These are phyloP conservation scores for Lactarius akahatsu DNA, from an alignment of 768 basidiomycete genomes.

Conservation along the genomic window DNA sequence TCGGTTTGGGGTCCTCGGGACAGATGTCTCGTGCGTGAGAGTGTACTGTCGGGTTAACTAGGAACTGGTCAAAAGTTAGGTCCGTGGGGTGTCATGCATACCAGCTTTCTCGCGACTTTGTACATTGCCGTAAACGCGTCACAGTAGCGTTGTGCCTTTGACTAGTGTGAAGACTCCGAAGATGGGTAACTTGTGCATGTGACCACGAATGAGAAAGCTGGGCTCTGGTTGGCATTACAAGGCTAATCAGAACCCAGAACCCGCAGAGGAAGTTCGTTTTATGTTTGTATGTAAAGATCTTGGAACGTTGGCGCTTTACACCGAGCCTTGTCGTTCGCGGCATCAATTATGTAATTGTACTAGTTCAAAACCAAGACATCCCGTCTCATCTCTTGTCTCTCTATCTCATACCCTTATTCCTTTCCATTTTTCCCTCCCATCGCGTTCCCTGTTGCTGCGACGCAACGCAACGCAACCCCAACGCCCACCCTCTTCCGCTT, in stretches of 20 bases:
- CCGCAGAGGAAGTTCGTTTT: too few species aligned
- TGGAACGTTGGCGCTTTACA: too few species aligned
- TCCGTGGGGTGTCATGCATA: neutral
- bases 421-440: neutral
- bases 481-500: neutral
- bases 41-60: neutral
- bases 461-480: neutral
- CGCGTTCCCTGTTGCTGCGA: neutral
- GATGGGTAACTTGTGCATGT: too few species aligned
- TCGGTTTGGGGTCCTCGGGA: neutral
- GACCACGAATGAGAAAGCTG: neutral
- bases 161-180: neutral
- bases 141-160: neutral
- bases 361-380: slow-evolving; percentile 23
- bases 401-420: neutral
- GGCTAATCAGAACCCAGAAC: neutral
- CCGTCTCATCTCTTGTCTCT: slow-evolving; percentile 13
- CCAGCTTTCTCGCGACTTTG: neutral
- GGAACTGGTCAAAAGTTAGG: neutral
- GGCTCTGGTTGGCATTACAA: neutral
- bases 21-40: neutral
- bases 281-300: neutral
- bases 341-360: slow-evolving; percentile 12
- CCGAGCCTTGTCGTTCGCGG: neutral
- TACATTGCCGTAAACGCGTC: neutral